phyloP scores from a whole-genome alignment of 2,329 filamentous ascomycete genomes.

The Chrysoporthe puriensis region DNA sequence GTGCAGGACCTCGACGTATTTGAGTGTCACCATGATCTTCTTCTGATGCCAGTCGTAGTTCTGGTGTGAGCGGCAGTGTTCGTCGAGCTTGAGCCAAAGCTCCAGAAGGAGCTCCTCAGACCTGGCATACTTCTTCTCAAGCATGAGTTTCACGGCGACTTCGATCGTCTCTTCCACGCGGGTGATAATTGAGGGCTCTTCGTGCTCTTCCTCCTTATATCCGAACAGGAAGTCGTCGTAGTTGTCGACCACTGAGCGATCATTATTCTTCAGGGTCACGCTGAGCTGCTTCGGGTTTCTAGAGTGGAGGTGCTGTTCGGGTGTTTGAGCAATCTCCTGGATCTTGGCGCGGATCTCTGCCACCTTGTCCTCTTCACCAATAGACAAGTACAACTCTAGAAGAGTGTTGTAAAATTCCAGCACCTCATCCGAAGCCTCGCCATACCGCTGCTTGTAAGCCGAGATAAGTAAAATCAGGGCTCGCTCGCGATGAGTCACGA shows the following conservation, averaged over 20 bases:
- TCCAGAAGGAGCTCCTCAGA: constrained; percentile 8
- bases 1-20: constrained; percentile 13
- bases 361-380: constrained; percentile 6
- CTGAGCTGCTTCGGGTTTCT: neutral
- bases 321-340: neutral
- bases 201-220: neutral
- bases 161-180: constrained; percentile 9
- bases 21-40: constrained; percentile 13
- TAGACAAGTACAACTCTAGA: constrained; percentile 1
- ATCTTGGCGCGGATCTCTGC: constrained; percentile 7
- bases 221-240: constrained; percentile 6
- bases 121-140: constrained; percentile 3
- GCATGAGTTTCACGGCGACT: neutral
- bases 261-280: constrained; percentile 7
- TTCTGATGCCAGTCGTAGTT: constrained; percentile 16
- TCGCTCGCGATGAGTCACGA: constrained; percentile 4
- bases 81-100: constrained; percentile 13
- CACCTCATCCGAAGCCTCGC: constrained; percentile 4
- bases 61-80: constrained; percentile 11
- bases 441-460: constrained; percentile 7
- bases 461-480: neutral
- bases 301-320: neutral
- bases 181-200: constrained; percentile 3
- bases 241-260: neutral
- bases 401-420: constrained; percentile 5